phyloP scores from a whole-genome alignment of 2,329 filamentous ascomycete species.

The Xenoacremonium recifei region DNA sequence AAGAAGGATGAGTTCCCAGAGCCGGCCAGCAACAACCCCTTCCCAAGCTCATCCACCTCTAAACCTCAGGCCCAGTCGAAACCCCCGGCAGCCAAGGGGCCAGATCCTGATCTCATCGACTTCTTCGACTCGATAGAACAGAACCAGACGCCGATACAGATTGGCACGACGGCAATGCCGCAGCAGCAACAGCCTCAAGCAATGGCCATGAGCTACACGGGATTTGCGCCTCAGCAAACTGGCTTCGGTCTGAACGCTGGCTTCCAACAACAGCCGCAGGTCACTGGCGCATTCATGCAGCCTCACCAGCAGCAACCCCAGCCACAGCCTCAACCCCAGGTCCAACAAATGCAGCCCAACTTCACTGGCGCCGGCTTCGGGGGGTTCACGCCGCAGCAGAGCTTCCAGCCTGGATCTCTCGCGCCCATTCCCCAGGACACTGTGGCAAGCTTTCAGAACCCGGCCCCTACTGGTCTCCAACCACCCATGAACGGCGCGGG shows the following conservation, averaged over 20 bases:
- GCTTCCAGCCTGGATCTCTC: constrained; percentile 53
- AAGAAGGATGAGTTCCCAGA: constrained; percentile 37
- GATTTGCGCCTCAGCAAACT: constrained; percentile 32
- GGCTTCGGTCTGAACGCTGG: constrained; percentile 26
- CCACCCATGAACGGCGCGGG: constrained; percentile 18
- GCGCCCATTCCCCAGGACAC: constrained; percentile 59
- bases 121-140: constrained; percentile 94
- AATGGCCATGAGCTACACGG: constrained; percentile 21
- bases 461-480: constrained; percentile 17
- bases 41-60: constrained; percentile 32
- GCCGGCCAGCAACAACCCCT: constrained; percentile 43
- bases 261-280: constrained; percentile 31
- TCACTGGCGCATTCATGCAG: constrained; percentile 31
- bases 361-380: constrained; percentile 78
- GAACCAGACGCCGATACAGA: constrained; percentile 71
- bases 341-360: constrained; percentile 40
- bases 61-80: constrained; percentile 36
- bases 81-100: constrained; percentile 56
- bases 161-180: constrained; percentile 31
- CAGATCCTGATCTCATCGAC: constrained; percentile 80
- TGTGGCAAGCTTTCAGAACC: constrained; percentile 33
- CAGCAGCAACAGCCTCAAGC: constrained; percentile 36
- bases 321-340: constrained; percentile 29
- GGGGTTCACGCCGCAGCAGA: constrained; percentile 68
- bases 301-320: constrained; percentile 34